Conservation (phyloP, 345 rosid genomes). For the Euclidium syriacum region DNA sequence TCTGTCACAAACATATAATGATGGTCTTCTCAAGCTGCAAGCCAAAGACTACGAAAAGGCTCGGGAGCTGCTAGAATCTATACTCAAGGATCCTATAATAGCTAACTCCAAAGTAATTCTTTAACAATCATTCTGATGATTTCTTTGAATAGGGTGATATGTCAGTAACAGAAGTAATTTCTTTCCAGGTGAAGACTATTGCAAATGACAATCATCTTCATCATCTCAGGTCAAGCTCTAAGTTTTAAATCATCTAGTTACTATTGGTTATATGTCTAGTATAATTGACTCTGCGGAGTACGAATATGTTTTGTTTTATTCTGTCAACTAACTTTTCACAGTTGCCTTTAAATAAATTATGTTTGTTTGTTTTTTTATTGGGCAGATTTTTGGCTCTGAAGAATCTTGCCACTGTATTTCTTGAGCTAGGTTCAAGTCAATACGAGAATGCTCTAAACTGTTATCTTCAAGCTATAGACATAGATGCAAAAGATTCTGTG, state of each 20-base stretch:
- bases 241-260: not conserved
- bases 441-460: conserved; percentile 81
- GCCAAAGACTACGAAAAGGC: conserved; percentile 84
- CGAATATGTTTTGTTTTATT: not conserved
- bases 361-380: conserved; percentile 13
- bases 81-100: conserved; percentile 77
- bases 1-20: conserved; percentile 84
- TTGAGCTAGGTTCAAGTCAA: conserved; percentile 80
- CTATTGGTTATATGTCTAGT: conserved; percentile 14
- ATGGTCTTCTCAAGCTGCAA: conserved; percentile 86
- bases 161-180: not conserved
- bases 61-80: conserved; percentile 64
- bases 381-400: conserved; percentile 93
- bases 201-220: conserved; percentile 70
- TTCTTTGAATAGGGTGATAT: not conserved
- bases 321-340: not conserved
- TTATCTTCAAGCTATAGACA: conserved; percentile 97
- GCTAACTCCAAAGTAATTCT: conserved; percentile 56
- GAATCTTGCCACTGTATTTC: conserved; percentile 86
- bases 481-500: conserved; percentile 93
- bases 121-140: not conserved
- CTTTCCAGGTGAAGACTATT: conserved; percentile 54
- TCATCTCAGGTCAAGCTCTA: conserved; percentile 69
- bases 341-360: not conserved
- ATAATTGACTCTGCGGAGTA: not conserved